A percentile compares a stretch with the other conserved stretches of the same genome.
Evolutionary conservation across 2,329 filamentous ascomycete genomes (phyloP).

Genomic region (Pseudogymnoascus sp.): DNA sequence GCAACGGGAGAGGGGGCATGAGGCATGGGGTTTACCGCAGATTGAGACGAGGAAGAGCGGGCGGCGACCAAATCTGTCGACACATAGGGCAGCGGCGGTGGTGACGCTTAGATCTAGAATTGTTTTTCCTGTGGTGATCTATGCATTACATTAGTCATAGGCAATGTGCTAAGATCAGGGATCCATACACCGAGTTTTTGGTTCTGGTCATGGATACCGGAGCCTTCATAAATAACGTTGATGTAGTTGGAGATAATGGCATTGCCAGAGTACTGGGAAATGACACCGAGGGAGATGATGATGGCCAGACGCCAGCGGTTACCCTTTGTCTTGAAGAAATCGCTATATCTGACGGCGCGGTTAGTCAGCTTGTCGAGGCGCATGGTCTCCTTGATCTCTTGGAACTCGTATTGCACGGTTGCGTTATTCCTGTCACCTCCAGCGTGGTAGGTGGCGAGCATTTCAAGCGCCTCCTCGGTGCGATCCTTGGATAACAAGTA

Average conservation of each 20-base stretch:
- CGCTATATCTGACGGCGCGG: constrained; percentile 28
- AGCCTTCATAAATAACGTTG: not conserved
- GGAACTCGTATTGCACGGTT: constrained; percentile 40
- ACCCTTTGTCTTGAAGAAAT: constrained; percentile 37
- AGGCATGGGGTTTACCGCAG: not conserved
- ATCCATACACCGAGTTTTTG: constrained; percentile 42
- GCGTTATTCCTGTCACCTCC: constrained; percentile 42
- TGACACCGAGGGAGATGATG: not conserved
- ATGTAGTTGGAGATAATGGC: constrained; percentile 2
- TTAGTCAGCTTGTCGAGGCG: constrained; percentile 19
- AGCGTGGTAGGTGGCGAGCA: constrained; percentile 47
- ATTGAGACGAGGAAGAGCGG: constrained; percentile 4
- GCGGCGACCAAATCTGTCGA: constrained; percentile 8
- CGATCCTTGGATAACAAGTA: constrained; percentile 51
- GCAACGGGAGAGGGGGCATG: not conserved
- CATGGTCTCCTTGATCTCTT: constrained; percentile 21
- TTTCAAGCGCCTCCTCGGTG: constrained; percentile 42
- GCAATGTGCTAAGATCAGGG: constrained; percentile 16
- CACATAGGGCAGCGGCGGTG: not conserved
- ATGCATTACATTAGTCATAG: not conserved
- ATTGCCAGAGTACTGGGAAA: not conserved
- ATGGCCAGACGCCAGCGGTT: constrained; percentile 6
- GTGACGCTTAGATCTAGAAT: constrained; percentile 28
- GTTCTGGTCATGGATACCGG: constrained; percentile 26
- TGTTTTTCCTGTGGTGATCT: constrained; percentile 36